These are phyloP conservation scores for Smallanthus sonchifolius DNA, from an alignment of 129 eudicot genomes.

Conservation along the genomic window DNA sequence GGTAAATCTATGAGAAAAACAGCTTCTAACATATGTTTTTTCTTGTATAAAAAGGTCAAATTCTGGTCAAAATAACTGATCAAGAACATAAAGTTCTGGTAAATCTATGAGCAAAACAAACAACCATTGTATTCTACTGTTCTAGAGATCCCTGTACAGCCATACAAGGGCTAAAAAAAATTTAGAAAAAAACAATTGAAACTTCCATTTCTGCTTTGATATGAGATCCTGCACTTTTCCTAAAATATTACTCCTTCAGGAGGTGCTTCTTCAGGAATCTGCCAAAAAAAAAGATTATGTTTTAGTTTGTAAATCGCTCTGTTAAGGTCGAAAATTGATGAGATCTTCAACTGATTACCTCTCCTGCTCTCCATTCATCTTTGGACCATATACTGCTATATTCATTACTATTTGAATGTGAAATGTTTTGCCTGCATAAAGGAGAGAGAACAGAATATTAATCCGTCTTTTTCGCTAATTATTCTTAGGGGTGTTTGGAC, in stretches of 20 bases:
- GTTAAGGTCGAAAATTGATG: background rate
- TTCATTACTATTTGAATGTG: conserved; percentile 16
- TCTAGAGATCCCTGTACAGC: background rate
- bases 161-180: background rate
- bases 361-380: conserved; percentile 59
- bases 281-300: conserved; percentile 11
- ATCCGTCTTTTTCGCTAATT: background rate
- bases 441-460: background rate
- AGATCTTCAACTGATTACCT: conserved; percentile 41
- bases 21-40: conserved; percentile 4
- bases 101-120: background rate
- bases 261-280: conserved; percentile 84
- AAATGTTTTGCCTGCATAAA: conserved; percentile 39
- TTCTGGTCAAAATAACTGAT: background rate
- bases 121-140: background rate
- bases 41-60: conserved; percentile 6
- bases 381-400: conserved; percentile 63
- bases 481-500: background rate
- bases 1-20: too few relatives aligned
- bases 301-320: background rate
- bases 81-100: background rate
- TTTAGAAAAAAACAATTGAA: background rate
- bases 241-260: conserved; percentile 43
- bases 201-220: conserved; percentile 9
- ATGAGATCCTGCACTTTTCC: background rate